Evolutionary conservation across 306 rosid species (phyloP), one percentile per base, ranked within the genome.

Genomic region (Leucaena leucocephala): DNA sequence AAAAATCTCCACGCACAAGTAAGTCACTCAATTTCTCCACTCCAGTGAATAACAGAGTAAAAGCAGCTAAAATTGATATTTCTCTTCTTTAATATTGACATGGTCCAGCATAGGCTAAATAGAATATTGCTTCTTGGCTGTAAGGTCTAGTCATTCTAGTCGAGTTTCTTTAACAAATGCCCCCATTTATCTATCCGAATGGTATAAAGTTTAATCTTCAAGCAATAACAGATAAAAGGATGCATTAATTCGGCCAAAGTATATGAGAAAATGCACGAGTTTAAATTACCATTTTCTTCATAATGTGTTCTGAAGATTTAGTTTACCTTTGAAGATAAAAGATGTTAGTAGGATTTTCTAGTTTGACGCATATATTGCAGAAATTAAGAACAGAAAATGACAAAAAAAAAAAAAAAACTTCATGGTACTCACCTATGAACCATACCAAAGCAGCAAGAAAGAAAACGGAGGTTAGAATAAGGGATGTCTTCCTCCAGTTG

Each of bases 401-500:
- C 55, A 27, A 19, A 3, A 11, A 45, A 45, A 45, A 17, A 50
- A 76, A 50, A 77, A 50, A 81, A 83, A 42, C 52, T 72, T 72
- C 39, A 70, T 42, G 62, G n/a, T 42, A 68, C 90, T 87, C 74
- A 91, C 98, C 98, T 50, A 89, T 77, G 82, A 89, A 91, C 98
- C 98, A 93, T 76, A 89, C 76, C 61, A 66, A 87, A 68, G 97
- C 90, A 43, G 98, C 98, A 76, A 91, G 74, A 83, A 93, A 93
- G 84, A 88, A 85, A 73, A 93, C 9, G 49, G 98, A 80, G 45
- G 98, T 93, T 72, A 93, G 76, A 76, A 82, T 84, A 36, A 93
- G 86, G 49, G 98, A 27, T 42, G 98, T 87, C 78, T 72, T 82
- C 85, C 92, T 91, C 98, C 97, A 93, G 68, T 89, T 90, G 58